Evolutionary conservation across 768 basidiomycete species (phyloP).

Genomic region (Boletus vermiculosoides): DNA sequence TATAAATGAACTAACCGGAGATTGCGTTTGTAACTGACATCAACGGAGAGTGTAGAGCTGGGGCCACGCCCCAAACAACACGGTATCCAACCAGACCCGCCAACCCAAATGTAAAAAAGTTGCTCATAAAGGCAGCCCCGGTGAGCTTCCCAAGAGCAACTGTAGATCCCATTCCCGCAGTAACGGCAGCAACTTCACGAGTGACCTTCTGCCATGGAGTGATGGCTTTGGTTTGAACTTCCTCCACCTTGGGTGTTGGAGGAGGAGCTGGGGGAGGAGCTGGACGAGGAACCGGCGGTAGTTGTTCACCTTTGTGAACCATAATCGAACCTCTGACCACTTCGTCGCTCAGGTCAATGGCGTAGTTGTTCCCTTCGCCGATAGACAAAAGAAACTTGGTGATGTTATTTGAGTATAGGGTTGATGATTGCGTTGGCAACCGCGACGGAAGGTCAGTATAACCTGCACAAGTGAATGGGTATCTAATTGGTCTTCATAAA

Average conservation of each 20-base stretch:
- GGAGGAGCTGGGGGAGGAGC: conserved; percentile 62
- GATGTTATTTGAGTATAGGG: conserved; percentile 89
- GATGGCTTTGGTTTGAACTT: conserved; percentile 50
- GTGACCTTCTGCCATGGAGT: conserved; percentile 86
- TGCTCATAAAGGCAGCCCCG: conserved; percentile 81
- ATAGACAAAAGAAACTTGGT: conserved; percentile 86
- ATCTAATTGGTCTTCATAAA: conserved; percentile 1
- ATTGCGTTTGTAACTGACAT: conserved; percentile 93
- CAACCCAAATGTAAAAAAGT: conserved; percentile 85
- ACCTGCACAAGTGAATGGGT: conserved; percentile 40
- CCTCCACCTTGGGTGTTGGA: conserved; percentile 47
- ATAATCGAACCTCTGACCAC: conserved; percentile 81
- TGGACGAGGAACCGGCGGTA: conserved; percentile 67
- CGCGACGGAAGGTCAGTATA: conserved; percentile 87
- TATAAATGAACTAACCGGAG: conserved; percentile 53
- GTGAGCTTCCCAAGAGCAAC: conserved; percentile 78
- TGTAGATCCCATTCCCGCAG: conserved; percentile 71
- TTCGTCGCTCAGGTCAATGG: conserved; percentile 75
- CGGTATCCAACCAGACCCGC: conserved; percentile 85
- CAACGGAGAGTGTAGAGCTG: conserved; percentile 83
- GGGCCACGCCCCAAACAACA: conserved; percentile 87
- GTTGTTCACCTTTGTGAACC: conserved; percentile 60
- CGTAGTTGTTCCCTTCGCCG: conserved; percentile 59
- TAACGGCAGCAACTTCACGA: conserved; percentile 70
- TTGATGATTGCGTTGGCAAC: conserved; percentile 85